Conservation (phyloP, 2,329 filamentous ascomycete species). For the Epichloe typhina region DNA sequence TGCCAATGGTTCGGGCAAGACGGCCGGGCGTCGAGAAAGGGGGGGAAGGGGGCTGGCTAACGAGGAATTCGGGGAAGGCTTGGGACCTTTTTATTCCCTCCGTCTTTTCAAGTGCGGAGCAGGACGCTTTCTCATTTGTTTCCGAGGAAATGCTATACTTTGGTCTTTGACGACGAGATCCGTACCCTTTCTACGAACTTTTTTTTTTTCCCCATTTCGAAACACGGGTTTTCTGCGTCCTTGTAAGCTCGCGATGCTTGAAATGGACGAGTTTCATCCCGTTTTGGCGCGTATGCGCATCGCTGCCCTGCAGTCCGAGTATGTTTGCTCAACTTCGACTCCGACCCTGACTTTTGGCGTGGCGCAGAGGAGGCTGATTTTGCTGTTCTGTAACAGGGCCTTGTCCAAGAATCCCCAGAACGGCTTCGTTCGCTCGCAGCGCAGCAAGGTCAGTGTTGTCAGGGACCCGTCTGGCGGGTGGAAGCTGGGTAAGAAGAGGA, state of each 20-base stretch:
- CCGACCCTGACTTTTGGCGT: neutral
- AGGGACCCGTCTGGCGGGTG: slow-evolving; percentile 8
- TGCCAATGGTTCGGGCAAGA: neutral
- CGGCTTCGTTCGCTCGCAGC: slow-evolving; percentile 11
- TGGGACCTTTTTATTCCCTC: too few relatives aligned
- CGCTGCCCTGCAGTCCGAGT: slow-evolving; percentile 34
- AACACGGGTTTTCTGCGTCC: too few relatives aligned
- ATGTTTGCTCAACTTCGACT: slow-evolving; percentile 13
- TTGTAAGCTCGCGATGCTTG: neutral
- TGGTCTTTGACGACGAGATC: neutral
- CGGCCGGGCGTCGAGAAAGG: neutral
- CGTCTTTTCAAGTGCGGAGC: neutral
- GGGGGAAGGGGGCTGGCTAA: neutral
- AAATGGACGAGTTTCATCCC: slow-evolving; percentile 14
- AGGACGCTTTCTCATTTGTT: neutral
- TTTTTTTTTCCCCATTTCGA: too few relatives aligned
- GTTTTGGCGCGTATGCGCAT: slow-evolving; percentile 33
- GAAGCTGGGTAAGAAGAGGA: slow-evolving; percentile 12
- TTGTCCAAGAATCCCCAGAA: slow-evolving; percentile 3
- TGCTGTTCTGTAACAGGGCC: neutral
- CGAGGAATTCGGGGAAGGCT: too few relatives aligned
- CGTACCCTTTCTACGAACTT: neutral
- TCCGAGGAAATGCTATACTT: neutral
- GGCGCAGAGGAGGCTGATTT: too few relatives aligned
- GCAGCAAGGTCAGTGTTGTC: slow-evolving; percentile 13